Base-by-base conservation (phyloP, 176 grass and related monocot species). In the Oryza australiensis region DNA sequence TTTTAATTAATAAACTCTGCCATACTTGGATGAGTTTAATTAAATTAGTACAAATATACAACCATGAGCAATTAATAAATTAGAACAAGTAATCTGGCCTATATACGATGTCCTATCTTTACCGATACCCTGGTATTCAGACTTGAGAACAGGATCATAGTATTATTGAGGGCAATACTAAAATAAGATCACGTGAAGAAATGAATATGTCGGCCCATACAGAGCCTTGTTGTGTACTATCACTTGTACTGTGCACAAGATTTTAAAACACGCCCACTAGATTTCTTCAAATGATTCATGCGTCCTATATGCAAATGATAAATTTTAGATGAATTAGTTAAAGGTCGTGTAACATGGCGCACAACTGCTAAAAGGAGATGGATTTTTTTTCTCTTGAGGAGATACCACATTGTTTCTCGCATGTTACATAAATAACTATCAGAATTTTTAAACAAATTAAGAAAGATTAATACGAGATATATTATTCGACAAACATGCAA, bases 31-130 rank as follows among this genome's bases (percentile, higher is more conserved):
- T 40, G 38, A 40, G 38, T 40, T 40, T 40, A 40, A 40, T 1
- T 34, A n/a, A n/a, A n/a, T 40, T 11, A 40, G 2, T 9, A 40
- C 38, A 40, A 40, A 40, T 40, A 40, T 40, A 9, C 38, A 40
- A 10, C 38, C 9, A 9, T 29, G 26, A 62, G n/a, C 37, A 59
- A 67, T 4, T n/a, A 68, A 89, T 4, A 69, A 89, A 68, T 4
- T 49, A 89, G 68, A 40, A 43, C 9, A 71, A 9, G 13, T 77
- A 18, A 26, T 15, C 7, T 60, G 22, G 18, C 43, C 51, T 63
- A 70, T 26, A 63, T 34, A 72, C 43, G 5, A 70, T 62, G 9
- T 43, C 28, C 28, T 70, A 26, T n/a, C 5, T 66, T 53, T 38
- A 53, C 16, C 23, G 48, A 46, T 27, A 5, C 1, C 7, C 3